Base-by-base conservation (phyloP, 2,329 filamentous ascomycete genomes). In the Scytalidium sp. region DNA sequence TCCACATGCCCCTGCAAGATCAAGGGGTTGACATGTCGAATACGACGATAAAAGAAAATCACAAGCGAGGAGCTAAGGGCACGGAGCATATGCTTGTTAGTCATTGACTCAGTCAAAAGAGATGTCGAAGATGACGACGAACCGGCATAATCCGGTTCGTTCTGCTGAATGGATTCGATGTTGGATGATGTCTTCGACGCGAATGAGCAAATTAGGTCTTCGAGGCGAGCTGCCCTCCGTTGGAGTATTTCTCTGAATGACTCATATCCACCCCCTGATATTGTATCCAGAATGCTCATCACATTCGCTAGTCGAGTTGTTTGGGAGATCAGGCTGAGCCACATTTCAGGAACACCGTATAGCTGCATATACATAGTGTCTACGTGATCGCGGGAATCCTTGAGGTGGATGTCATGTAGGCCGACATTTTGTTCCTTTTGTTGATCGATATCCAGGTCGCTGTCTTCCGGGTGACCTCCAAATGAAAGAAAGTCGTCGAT, bases 321-420 rank as follows among this genome's bases (percentile, higher is more conserved):
- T 49, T 73, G 70, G 1, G 71, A 74, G 13, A 74, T 60, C 3
- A 73, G 60, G 27, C 68, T 71, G 2, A 74, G 61, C 69, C 70
- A 73, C 13, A 68, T 71, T 45, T 74, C 71, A 0, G 70, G 64
- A 11, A 74, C 68, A 2, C 70, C 70, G 45, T 74, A 73, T 7
- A 73, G 65, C 22, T 72, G 62, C n/a, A n/a, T n/a, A 40, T 63
- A 64, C 51, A 70, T 71, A 21, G 72, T 62, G 0, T 66, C 70
- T 3, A 64, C 60, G 10, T 60, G 57, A 29, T 62, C 29, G 19
- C 45, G 45, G 15, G 45, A 47, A 41, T 47, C 45, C 25, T 47
- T 36, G 19, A 47, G 25, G 29, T 47, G 45, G 32, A 47, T 47
- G 22, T 47, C 45, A 22, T 47, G 45, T 19, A 47, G 45, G 15